These are phyloP conservation scores for Huntiella omanensis DNA, from an alignment of 2,329 filamentous ascomycete genomes.

Conservation along the genomic window DNA sequence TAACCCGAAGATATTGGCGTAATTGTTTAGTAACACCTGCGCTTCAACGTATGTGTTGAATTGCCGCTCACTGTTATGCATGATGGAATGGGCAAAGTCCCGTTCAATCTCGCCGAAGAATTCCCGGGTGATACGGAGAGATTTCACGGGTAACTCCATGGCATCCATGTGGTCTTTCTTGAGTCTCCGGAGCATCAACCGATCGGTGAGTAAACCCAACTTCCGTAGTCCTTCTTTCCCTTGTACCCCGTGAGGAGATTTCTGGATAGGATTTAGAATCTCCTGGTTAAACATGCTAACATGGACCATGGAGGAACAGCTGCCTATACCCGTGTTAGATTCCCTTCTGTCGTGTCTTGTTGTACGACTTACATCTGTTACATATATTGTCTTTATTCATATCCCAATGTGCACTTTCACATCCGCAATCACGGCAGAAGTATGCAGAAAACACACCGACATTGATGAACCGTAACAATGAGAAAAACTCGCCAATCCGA, in stretches of 20 bases:
- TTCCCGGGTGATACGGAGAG: slow-evolving; percentile 78
- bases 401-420: slow-evolving; percentile 66
- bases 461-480: slow-evolving; percentile 77
- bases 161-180: slow-evolving; percentile 86
- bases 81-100: slow-evolving; percentile 89
- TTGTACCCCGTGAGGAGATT: slow-evolving; percentile 37
- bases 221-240: slow-evolving; percentile 60
- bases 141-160: slow-evolving; percentile 93
- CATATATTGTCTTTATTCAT: slow-evolving; percentile 57
- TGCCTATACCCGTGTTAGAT: not conserved
- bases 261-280: slow-evolving; percentile 65
- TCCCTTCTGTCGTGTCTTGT: too few relatives aligned
- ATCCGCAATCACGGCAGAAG: slow-evolving; percentile 74
- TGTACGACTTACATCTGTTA: slow-evolving; percentile 30
- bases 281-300: slow-evolving; percentile 73
- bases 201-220: slow-evolving; percentile 71
- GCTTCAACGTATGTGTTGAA: slow-evolving; percentile 94
- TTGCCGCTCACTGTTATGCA: slow-evolving; percentile 71
- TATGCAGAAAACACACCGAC: slow-evolving; percentile 81
- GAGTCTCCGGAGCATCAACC: slow-evolving; percentile 87
- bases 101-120: slow-evolving; percentile 95
- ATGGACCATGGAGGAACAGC: slow-evolving; percentile 24
- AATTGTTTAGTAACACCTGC: slow-evolving; percentile 89
- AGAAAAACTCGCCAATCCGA: slow-evolving; percentile 93
- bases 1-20: slow-evolving; percentile 95